Evolutionary conservation across 805 yeast species (phyloP).

Genomic region (Metschnikowia gelsemii): DNA sequence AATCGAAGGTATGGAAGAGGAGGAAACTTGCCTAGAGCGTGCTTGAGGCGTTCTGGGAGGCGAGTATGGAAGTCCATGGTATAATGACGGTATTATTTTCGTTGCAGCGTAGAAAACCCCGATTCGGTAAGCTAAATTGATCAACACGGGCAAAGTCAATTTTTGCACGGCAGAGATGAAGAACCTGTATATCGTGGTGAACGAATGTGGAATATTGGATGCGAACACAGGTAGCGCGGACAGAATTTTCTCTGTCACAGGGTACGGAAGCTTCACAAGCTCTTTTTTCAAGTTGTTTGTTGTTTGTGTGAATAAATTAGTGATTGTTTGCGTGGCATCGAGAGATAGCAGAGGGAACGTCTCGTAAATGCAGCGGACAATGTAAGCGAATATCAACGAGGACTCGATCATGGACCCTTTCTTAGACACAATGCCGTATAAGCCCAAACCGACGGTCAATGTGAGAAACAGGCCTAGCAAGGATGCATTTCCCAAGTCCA

Average conservation of each 20-base stretch:
- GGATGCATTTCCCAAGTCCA: constrained; percentile 74
- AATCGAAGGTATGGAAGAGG: constrained; percentile 24
- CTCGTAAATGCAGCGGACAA: constrained; percentile 90
- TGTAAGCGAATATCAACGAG: constrained; percentile 81
- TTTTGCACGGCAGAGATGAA: constrained; percentile 54
- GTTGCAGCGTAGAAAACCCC: constrained; percentile 90
- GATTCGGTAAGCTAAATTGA: constrained; percentile 81
- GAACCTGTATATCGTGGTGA: constrained; percentile 55
- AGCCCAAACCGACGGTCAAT: constrained; percentile 65
- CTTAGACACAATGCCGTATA: constrained; percentile 80
- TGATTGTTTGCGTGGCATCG: constrained; percentile 35
- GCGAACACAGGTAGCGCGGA: constrained; percentile 45
- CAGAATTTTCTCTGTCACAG: constrained; percentile 27
- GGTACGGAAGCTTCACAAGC: constrained; percentile 39
- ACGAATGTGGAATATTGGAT: constrained; percentile 53
- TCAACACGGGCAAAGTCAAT: constrained; percentile 74
- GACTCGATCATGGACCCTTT: constrained; percentile 90
- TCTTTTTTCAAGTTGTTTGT: constrained; percentile 34
- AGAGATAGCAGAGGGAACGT: constrained; percentile 85
- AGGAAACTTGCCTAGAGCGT: constrained; percentile 35
- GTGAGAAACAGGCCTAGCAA: constrained; percentile 84
- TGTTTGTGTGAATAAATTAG: constrained; percentile 34
- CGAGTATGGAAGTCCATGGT: constrained; percentile 37
- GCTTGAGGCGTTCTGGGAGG: constrained; percentile 43
- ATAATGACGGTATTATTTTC: constrained; percentile 82